phyloP scores from a whole-genome alignment of 768 basidiomycete species.

The Tulasnella sp. region DNA sequence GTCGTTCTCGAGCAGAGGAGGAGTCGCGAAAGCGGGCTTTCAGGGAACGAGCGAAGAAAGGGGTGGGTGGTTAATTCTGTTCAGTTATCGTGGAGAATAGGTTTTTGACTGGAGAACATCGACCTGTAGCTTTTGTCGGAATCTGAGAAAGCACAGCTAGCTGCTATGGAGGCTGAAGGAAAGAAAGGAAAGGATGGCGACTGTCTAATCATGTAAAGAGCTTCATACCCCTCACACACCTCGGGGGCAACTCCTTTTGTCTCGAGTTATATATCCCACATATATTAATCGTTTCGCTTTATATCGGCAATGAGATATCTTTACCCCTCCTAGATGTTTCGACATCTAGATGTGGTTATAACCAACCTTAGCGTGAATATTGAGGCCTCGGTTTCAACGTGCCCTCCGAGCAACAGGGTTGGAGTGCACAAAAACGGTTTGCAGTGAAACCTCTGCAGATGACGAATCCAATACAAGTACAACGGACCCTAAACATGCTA shows the following conservation, averaged over 20 bases:
- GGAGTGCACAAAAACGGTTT: too few relatives aligned
- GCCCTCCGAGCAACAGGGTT: too few relatives aligned
- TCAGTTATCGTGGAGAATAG: not conserved
- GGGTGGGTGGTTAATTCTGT: conserved; percentile 39
- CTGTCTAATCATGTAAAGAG: conserved; percentile 50
- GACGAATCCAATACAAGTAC: not conserved
- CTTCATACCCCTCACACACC: not conserved
- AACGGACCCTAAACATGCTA: not conserved
- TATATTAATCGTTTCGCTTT: not conserved
- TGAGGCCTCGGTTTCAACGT: too few relatives aligned
- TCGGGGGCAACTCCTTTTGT: not conserved
- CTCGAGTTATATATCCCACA: not conserved
- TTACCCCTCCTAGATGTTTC: too few relatives aligned
- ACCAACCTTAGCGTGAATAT: too few relatives aligned
- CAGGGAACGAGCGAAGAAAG: conserved; percentile 66
- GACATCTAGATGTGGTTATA: too few relatives aligned
- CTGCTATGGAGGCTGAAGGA: conserved; percentile 44
- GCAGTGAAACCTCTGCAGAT: not conserved
- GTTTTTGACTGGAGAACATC: not conserved
- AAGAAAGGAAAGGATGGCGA: conserved; percentile 38
- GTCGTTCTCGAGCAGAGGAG: conserved; percentile 43
- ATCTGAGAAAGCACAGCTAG: conserved; percentile 54
- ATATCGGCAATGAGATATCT: too few relatives aligned
- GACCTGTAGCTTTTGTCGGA: conserved; percentile 47
- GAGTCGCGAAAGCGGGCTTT: conserved; percentile 63